phyloP scores from a whole-genome alignment of 2,329 filamentous ascomycete species.

The Penicillium brevicompactum region DNA sequence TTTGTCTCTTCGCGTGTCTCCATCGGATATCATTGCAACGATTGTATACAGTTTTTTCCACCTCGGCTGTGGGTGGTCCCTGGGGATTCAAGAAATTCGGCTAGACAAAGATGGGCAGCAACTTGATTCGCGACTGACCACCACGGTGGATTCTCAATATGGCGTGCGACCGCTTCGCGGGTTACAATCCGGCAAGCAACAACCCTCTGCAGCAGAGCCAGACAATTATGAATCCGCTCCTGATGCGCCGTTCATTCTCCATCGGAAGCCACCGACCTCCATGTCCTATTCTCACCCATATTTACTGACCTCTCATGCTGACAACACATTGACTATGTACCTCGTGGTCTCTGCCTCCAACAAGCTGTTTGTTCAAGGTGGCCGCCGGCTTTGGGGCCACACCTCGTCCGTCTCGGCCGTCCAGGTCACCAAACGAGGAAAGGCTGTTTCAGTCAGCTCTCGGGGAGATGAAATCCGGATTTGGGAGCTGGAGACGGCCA shows the following conservation, averaged over 20 bases:
- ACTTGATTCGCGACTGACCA: slow-evolving; percentile 41
- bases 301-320: slow-evolving; percentile 77
- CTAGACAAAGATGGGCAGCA: slow-evolving; percentile 55
- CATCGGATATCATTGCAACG: slow-evolving; percentile 70
- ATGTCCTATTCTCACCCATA: slow-evolving; percentile 81
- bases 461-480: slow-evolving; percentile 79
- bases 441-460: slow-evolving; percentile 84
- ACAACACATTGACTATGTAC: slow-evolving; percentile 85
- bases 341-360: slow-evolving; percentile 73
- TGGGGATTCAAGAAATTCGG: slow-evolving; percentile 88
- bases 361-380: slow-evolving; percentile 68
- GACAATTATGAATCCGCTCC: slow-evolving; percentile 12
- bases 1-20: slow-evolving; percentile 73
- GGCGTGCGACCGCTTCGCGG: slow-evolving; percentile 22
- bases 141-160: slow-evolving; percentile 43
- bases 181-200: slow-evolving; percentile 9
- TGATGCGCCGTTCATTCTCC: slow-evolving; percentile 33
- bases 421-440: slow-evolving; percentile 80
- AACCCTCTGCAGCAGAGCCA: slow-evolving; percentile 25
- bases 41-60: slow-evolving; percentile 85
- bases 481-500: slow-evolving; percentile 83
- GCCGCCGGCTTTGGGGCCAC: slow-evolving; percentile 83
- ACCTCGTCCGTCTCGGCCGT: slow-evolving; percentile 86
- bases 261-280: slow-evolving; percentile 58
- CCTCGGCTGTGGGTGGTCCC: slow-evolving; percentile 77